These are phyloP conservation scores for Cyclotella sp. DNA, from an alignment of 108 stramenopile genomes.

Conservation along the genomic window DNA sequence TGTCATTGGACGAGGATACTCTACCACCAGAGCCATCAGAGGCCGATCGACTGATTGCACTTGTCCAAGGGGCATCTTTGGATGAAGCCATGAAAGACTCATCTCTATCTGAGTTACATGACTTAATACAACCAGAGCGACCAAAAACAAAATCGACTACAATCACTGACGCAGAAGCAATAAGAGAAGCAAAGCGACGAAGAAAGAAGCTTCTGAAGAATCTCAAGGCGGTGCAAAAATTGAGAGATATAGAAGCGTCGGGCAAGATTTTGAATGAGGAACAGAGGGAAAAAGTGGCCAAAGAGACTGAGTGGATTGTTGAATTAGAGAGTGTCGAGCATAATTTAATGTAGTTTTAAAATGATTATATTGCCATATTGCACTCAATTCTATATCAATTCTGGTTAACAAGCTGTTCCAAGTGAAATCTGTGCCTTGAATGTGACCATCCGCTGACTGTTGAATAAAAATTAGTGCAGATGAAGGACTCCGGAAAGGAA, in stretches of 20 bases:
- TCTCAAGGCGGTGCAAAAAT: conserved; percentile 58
- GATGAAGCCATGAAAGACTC: not conserved
- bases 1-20: conserved; percentile 2
- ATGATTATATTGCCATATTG: not conserved
- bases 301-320: conserved; percentile 50
- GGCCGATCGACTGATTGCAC: conserved; percentile 11
- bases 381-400: too few relatives aligned
- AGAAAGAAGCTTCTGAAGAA: conserved; percentile 64
- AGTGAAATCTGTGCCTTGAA: too few relatives aligned
- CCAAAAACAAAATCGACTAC: conserved; percentile 44
- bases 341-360: conserved; percentile 56
- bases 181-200: conserved; percentile 53
- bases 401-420: too few relatives aligned
- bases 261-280: conserved; percentile 60
- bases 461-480: too few relatives aligned
- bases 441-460: too few relatives aligned
- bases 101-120: too few relatives aligned
- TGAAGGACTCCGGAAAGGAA: too few relatives aligned
- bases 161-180: conserved; percentile 59
- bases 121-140: not conserved
- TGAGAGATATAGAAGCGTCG: conserved; percentile 49
- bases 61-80: conserved; percentile 6
- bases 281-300: conserved; percentile 55
- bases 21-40: not conserved
- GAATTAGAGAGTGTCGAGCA: conserved; percentile 68